These are phyloP conservation scores for Symbiotaphrina buchneri DNA, from an alignment of 495 filamentous ascomycete genomes.

Conservation along the genomic window DNA sequence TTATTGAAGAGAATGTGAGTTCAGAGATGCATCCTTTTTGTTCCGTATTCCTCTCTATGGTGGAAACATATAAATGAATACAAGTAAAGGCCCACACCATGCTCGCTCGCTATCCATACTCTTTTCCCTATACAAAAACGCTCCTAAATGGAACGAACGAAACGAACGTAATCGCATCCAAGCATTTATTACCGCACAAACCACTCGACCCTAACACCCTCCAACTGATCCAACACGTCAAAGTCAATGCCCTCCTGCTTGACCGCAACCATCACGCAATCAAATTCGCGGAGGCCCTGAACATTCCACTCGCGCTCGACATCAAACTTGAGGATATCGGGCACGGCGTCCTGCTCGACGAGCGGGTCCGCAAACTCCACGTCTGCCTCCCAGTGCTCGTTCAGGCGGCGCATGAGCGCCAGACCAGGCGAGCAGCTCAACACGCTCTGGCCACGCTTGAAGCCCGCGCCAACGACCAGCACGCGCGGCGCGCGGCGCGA, in stretches of 20 bases:
- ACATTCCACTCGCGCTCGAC: conserved; percentile 1
- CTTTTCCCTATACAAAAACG: too few relatives aligned
- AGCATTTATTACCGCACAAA: too few relatives aligned
- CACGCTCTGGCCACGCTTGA: conserved; percentile 13
- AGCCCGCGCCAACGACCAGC: conserved; percentile 14
- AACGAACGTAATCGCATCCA: too few relatives aligned
- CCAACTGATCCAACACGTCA: conserved; percentile 8
- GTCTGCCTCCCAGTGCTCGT: conserved; percentile 8
- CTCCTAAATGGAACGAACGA: too few relatives aligned
- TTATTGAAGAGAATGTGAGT: too few relatives aligned
- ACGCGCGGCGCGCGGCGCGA: conserved; percentile 7
- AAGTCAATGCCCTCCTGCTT: conserved; percentile 13
- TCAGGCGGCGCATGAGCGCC: conserved; percentile 9
- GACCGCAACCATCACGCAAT: conserved; percentile 13
- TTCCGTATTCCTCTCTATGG: too few relatives aligned
- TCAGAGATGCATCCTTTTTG: too few relatives aligned
- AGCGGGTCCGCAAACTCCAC: conserved; percentile 13
- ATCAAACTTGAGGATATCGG: conserved; percentile 8
- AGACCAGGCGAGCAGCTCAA: conserved; percentile 13
- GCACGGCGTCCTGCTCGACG: conserved; percentile 11
- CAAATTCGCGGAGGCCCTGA: conserved; percentile 9
- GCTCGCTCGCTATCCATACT: too few relatives aligned
- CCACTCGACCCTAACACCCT: too few relatives aligned
- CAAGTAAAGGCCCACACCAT: too few relatives aligned
- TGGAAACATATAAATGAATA: too few relatives aligned